Evolutionary conservation across 2,329 filamentous ascomycete genomes (phyloP).

Genomic region (Phialophora macrospora): DNA sequence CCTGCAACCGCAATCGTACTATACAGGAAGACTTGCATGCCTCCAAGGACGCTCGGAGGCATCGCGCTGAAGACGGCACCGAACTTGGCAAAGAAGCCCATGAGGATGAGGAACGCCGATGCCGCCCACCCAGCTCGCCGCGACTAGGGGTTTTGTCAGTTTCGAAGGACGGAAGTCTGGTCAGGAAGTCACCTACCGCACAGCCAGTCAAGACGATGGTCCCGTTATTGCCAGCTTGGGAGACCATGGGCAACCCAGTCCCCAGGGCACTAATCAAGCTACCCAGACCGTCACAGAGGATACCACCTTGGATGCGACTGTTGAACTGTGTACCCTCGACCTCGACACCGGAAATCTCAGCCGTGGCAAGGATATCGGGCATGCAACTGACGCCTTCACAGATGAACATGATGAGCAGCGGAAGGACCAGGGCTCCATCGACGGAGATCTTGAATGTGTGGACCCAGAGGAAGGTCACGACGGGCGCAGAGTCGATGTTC

Average conservation of each 20-base stretch:
- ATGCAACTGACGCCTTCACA: constrained; percentile 80
- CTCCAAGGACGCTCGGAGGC: constrained; percentile 67
- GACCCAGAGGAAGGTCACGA: constrained; percentile 77
- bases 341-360: constrained; percentile 76
- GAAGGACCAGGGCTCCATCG: constrained; percentile 75
- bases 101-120: constrained; percentile 76
- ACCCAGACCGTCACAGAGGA: constrained; percentile 77
- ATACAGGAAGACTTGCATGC: constrained; percentile 83
- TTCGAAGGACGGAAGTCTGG: constrained; percentile 3
- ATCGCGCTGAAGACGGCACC: constrained; percentile 79
- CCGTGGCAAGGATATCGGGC: constrained; percentile 79
- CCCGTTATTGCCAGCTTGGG: constrained; percentile 83
- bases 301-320: constrained; percentile 76
- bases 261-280: constrained; percentile 75
- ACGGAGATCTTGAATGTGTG: constrained; percentile 74
- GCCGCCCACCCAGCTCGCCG: constrained; percentile 78
- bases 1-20: constrained; percentile 76
- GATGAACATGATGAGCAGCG: constrained; percentile 71
- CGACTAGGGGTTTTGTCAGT: constrained; percentile 53
- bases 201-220: constrained; percentile 82
- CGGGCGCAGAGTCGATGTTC: constrained; percentile 73
- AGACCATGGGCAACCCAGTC: constrained; percentile 79
- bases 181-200: constrained; percentile 50
- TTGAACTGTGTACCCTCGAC: constrained; percentile 75
- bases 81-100: constrained; percentile 84